phyloP scores from a whole-genome alignment of 2,329 filamentous ascomycete genomes.

The Aureobasidium musti region DNA sequence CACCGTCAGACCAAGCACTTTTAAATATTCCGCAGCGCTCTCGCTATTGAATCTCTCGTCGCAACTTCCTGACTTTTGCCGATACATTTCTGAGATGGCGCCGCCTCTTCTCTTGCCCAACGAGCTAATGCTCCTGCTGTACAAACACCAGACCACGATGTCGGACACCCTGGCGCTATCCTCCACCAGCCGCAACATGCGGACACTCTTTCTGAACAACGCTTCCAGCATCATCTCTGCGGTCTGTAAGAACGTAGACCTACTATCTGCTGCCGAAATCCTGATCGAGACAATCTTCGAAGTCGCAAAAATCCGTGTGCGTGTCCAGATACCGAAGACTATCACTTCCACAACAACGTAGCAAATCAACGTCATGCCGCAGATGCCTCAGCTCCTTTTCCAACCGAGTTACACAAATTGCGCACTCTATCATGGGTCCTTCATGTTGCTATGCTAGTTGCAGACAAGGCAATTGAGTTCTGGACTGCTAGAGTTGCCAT shows the following conservation, averaged over 20 bases:
- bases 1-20: no score
- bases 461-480: background rate
- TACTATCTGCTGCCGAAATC: background rate
- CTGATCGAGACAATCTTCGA: background rate
- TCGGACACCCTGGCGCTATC: background rate
- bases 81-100: background rate
- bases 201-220: background rate
- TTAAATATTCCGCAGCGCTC: no score
- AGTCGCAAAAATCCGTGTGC: background rate
- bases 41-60: no score
- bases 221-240: background rate
- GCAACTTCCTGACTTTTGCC: no score
- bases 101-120: background rate
- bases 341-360: slow-evolving; percentile 2
- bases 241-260: background rate
- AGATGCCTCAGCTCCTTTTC: background rate
- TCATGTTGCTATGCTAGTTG: background rate
- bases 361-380: background rate
- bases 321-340: background rate
- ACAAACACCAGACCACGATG: background rate
- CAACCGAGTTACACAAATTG: background rate
- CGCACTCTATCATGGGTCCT: background rate
- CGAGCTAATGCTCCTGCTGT: background rate
- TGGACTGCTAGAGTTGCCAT: background rate
- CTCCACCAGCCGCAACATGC: background rate